Evolutionary conservation across 1,139 yeast species (phyloP).

Genomic region (Protomyces gravidus): DNA sequence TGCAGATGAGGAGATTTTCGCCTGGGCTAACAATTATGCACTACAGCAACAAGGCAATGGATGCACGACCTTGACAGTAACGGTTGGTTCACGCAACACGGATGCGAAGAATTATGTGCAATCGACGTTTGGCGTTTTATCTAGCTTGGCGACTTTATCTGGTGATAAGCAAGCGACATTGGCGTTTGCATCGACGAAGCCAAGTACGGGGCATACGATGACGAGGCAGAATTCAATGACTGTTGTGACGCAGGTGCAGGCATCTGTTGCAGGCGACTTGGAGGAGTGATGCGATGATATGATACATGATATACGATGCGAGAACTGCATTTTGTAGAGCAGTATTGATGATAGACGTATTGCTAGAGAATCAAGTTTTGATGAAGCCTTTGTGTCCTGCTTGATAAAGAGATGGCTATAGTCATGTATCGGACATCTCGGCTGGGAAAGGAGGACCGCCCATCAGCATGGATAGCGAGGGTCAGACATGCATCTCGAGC

Average conservation of each 20-base stretch:
- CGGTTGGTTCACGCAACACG: constrained; percentile 20
- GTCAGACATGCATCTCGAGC: constrained; percentile 1
- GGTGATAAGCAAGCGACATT: neutral
- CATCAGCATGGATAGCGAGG: neutral
- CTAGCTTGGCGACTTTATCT: constrained; percentile 3
- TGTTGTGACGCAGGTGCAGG: too few species aligned
- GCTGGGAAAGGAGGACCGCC: constrained; percentile 1
- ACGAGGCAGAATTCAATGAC: neutral
- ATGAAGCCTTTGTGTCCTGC: neutral
- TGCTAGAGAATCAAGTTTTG: too few species aligned
- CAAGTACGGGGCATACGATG: constrained; percentile 1
- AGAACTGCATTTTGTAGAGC: too few species aligned
- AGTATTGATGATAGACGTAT: too few species aligned
- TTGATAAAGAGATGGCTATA: neutral
- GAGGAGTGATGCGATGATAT: too few species aligned
- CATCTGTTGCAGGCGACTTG: too few species aligned
- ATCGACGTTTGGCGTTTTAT: constrained; percentile 22
- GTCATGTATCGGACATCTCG: neutral
- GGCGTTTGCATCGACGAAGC: neutral
- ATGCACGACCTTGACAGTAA: constrained; percentile 7
- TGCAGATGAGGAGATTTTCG: constrained; percentile 65
- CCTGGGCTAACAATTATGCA: constrained; percentile 48
- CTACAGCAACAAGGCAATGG: constrained; percentile 28
- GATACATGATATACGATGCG: too few species aligned
- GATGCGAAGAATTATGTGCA: constrained; percentile 19